Base-by-base conservation (phyloP, 148 eudicot genomes). In the Hydrangea macrophylla region DNA sequence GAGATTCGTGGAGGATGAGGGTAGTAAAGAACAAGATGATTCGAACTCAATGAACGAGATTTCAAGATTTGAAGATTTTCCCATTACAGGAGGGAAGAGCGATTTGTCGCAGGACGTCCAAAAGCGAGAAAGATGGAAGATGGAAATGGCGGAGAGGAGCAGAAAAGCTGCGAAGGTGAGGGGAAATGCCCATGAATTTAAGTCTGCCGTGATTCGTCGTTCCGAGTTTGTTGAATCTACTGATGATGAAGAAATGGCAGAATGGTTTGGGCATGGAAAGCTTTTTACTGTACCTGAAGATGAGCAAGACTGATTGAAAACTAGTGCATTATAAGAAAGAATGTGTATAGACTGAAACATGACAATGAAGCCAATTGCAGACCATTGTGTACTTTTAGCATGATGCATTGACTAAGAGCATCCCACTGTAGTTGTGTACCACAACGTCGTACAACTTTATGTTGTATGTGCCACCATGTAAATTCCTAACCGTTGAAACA, bases 81-180 rank as follows among this genome's bases (percentile, higher is more conserved):
- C 81, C 7, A 64, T 71, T 18, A 10, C 42, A 55, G 81, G 86
- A 62, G 86, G 81, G 54, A 62, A 63, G 78, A 79, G 83, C 33
- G 62, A 65, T 9, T 64, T 84, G 57, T 69, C 79, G 18, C 58
- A 33, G 9, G 66, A 79, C 36, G 35, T 59, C 18, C 45, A 58
- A 32, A 76, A 53, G 25, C 77, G 39, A 44, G 82, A 72, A 32
- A 32, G 63, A 28, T 69, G 81, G 81, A 79, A 67, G 65, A 60
- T 26, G 70, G 73, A 78, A 53, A 76, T 75, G 81, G 66, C 48
- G 0, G 54, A 35, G 62, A 67, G 58, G 27, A 73, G 57, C 27
- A 73, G 61, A 37, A 42, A 8, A 17, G 50, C 42, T 6, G 59
- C 33, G 9, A 67, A 26, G 1, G 73, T 39, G n/a, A 63, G 59